Base-by-base conservation (phyloP, 2,329 filamentous ascomycete species). In the Atkinsonella texensis region DNA sequence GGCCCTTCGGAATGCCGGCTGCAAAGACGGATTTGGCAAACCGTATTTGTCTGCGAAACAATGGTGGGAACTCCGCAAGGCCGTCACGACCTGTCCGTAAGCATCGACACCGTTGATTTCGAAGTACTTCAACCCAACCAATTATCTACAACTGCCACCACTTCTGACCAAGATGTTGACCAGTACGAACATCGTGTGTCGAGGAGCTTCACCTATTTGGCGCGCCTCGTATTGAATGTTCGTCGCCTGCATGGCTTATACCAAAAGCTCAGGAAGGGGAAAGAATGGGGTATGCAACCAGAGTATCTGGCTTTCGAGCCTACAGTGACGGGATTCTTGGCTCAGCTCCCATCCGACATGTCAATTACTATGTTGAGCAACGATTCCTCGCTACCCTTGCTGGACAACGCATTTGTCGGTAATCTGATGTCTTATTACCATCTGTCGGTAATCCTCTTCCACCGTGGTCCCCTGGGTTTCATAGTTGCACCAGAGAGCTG, bases 31-130 rank as follows among this genome's bases (percentile, higher is more conserved):
- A 80, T 96, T 32, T 97, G 91, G 91, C 90, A 96, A 65, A 84
- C 83, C 1, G 78, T 95, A 10, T 86, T 95, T 63, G 74, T 88
- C 20, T 84, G 89, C 55, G 91, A 97, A 68, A 78, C 90, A 43
- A 95, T 97, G 87, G 84, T 96, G 59, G 91, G 91, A 52, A 89
- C 86, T 18, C 88, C 91, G 2, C 90, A 97, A 81, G 91, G 87
- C 11, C 87, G 88, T 32, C 83, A 81, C 46, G 89, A 95, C 65
- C 80, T 91, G 52, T 76, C 85, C 2, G 84, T 95, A 8, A 78
- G 84, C 46, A 72, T 83, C 31, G 83, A 89, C n/a, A 83, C 85
- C 0, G 81, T 96, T 15, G 87, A 95, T 61, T 82, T 90, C 57
- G 76, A 75, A 41, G 72, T 88, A 28, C 80, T 81, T 1, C 73